phyloP scores from a whole-genome alignment of 2,329 filamentous ascomycete species.

The Penicillium sp. region DNA sequence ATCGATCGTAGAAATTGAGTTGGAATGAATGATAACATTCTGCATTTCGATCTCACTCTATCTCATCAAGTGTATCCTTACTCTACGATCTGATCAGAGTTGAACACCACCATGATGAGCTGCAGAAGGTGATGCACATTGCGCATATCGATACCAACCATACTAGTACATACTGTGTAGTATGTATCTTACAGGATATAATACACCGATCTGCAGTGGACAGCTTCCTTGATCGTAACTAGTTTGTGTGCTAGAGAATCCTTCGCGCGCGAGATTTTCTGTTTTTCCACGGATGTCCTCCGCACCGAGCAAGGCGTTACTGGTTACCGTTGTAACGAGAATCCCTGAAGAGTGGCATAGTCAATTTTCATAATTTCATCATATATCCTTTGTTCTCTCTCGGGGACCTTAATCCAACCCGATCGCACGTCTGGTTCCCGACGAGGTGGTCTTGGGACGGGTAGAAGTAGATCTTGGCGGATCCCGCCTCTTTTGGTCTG shows the following conservation, averaged over 20 bases:
- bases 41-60: too few species aligned
- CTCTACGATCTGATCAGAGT: too few species aligned
- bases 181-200: background rate
- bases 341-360: too few species aligned
- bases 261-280: constrained; percentile 8
- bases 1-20: background rate
- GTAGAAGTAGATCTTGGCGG: constrained; percentile 12
- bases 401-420: background rate
- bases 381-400: too few species aligned
- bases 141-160: too few species aligned
- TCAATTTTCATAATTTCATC: too few species aligned
- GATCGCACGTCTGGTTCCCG: constrained; percentile 8
- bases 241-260: constrained; percentile 16
- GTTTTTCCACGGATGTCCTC: background rate
- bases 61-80: too few species aligned
- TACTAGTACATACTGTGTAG: background rate
- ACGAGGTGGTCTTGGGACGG: constrained; percentile 11
- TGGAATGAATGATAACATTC: too few species aligned
- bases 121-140: too few species aligned
- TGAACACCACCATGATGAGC: too few species aligned
- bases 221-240: constrained; percentile 15
- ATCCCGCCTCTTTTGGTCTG: background rate
- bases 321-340: too few species aligned
- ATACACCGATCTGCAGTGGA: constrained; percentile 19
- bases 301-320: too few species aligned